These are phyloP conservation scores for Tylopilus sp. DNA, from an alignment of 768 basidiomycete genomes.

Conservation along the genomic window DNA sequence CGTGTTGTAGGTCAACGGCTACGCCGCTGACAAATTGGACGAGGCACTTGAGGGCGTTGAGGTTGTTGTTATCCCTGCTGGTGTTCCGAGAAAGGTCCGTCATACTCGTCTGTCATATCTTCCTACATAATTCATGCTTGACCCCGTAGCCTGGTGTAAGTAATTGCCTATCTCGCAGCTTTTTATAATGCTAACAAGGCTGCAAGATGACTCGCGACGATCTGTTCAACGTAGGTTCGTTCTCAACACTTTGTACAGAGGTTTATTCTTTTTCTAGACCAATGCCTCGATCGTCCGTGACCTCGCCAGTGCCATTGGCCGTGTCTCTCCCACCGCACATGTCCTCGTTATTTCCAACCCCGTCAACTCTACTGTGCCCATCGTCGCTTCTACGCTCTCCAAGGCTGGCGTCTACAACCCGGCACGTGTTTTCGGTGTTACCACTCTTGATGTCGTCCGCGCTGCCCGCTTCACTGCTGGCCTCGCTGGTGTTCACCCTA, in stretches of 20 bases:
- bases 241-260: background rate
- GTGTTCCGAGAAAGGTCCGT: slow-evolving; percentile 94
- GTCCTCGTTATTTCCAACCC: slow-evolving; percentile 98
- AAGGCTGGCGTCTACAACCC: slow-evolving; percentile 94
- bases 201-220: slow-evolving; percentile 92
- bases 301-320: slow-evolving; percentile 84
- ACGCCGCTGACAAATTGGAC: slow-evolving; percentile 83
- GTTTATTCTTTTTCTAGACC: slow-evolving; percentile 48
- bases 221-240: slow-evolving; percentile 79
- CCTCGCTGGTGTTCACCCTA: slow-evolving; percentile 61
- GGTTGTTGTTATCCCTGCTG: slow-evolving; percentile 97
- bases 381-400: slow-evolving; percentile 88
- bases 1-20: slow-evolving; percentile 65
- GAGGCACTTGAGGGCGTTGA: slow-evolving; percentile 85
- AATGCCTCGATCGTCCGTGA: slow-evolving; percentile 98
- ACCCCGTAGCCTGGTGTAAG: slow-evolving; percentile 75
- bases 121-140: slow-evolving; percentile 23
- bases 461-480: slow-evolving; percentile 85
- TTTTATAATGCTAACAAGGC: slow-evolving; percentile 24
- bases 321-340: slow-evolving; percentile 86
- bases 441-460: slow-evolving; percentile 97
- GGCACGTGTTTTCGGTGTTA: slow-evolving; percentile 88
- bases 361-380: slow-evolving; percentile 97
- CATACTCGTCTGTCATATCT: background rate
- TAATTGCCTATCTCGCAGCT: slow-evolving; percentile 18